Evolutionary conservation across 345 rosid genomes (phyloP), one percentile per base, ranked within the genome.

Genomic region (Atalantia buxifolia): DNA sequence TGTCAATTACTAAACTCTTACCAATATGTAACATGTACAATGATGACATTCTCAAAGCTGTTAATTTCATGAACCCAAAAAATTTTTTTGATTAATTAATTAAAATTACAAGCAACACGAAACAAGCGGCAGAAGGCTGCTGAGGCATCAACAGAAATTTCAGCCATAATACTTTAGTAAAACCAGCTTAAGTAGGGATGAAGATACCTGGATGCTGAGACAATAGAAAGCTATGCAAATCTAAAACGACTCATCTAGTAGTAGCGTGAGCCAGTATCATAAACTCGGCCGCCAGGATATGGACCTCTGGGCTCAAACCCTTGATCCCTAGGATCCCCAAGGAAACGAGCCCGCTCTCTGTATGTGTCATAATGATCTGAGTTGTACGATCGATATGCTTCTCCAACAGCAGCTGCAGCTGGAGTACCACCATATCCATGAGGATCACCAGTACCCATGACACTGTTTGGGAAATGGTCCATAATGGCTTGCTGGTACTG

Each of bases 241-340:
- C 40, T 40, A 18, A 27, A 18, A 77, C 75, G 18, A 33, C 0
- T 36, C 5, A 2, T 40, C 75, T 50, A 90, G 85, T 89, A 86
- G 76, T 87, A 92, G 81, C 91, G 91, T 30, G 93, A 79, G 40
- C 77, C 79, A 2, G 89, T 82, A 74, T 90, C 88, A 60, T 90
- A 92, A 13, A 77, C 87, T 7, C 90, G 84, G 16, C 93, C 93
- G 65, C 93, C 92, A 7, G 87, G 88, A 66, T 87, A 92, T 77
- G 86, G 84, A 79, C 90, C 89, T 83, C 93, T 90, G 35, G 91
- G 82, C 36, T 92, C 94, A 79, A 86, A 87, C 22, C 93, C 89
- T 13, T 85, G 95, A 77, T 89, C 92, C 81, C 93, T 89, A 10
- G 77, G 74, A 24, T 82, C 86, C 0, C 91, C 92, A 35, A 81